Evolutionary conservation across 2,329 filamentous ascomycete genomes (phyloP), one percentile per base, ranked within the genome.

Genomic region (Penicillium sclerotiorum): DNA sequence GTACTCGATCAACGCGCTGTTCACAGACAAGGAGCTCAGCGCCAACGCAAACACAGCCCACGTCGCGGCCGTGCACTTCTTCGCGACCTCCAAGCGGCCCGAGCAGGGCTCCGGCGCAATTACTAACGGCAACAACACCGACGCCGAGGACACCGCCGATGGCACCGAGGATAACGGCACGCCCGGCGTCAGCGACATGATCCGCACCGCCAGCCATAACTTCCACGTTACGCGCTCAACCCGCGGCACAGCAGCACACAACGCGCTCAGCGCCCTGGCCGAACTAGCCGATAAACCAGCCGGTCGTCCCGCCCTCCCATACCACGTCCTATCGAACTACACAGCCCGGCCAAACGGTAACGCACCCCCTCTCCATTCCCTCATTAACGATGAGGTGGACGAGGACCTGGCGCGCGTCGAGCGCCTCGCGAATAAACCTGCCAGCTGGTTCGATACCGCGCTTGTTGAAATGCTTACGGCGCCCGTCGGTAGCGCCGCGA

Each of bases 21-120:
- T 87, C 63, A 86, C 82, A 3, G 83, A 87, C 53, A 86, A 86
- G 70, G 84, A 87, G 66, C 77, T 87, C 45, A 79, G 78, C 44
- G 74, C 82, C 65, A 80, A 83, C 47, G 83, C 82, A 52, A 84
- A 84, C 58, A 77, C 79, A 38, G 84, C 84, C 3, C 80, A 83
- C 43, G 74, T 80, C 23, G 83, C 82, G 5, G 80, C 84, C 1
- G 76, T 80, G 4, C 74, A 77, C 54, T 77, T 77, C 68, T 84
- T 86, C 66, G 77, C 81, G 47, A 80, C 81, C 48, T 80, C 80
- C n/a, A 73, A 71, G 53, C 69, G 73, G 27, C 61, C 70, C 7
- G 73, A 74, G 42, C 69, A 76, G 28, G 73, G 65, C 8, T 67
- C 64, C 5, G 68, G 66, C n/a, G 65, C 68, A 4, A 59, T 64